Evolutionary conservation across 2,329 filamentous ascomycete genomes (phyloP).

Genomic region (Dactylonectria macrodidyma): DNA sequence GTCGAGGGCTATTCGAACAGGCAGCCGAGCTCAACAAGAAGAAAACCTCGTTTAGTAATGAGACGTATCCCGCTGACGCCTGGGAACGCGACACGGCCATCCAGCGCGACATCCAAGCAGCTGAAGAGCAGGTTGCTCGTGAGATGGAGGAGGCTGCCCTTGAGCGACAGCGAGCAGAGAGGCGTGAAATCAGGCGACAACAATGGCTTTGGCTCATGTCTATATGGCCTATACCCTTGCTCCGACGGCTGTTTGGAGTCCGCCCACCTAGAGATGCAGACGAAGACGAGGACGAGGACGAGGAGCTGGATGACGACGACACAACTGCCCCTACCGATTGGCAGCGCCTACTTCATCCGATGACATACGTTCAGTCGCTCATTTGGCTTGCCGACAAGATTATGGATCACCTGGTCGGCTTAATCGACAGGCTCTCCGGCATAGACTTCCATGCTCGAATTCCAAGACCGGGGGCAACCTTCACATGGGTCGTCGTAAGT

Average conservation of each 20-base stretch:
- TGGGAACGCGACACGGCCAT: slow-evolving; percentile 37
- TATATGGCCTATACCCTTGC: slow-evolving; percentile 34
- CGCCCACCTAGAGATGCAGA: neutral
- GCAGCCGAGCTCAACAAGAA: slow-evolving; percentile 4
- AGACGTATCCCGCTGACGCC: slow-evolving; percentile 25
- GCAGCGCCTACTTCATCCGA: slow-evolving; percentile 50
- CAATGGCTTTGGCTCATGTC: slow-evolving; percentile 43
- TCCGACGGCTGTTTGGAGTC: slow-evolving; percentile 19
- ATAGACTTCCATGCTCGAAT: slow-evolving; percentile 11
- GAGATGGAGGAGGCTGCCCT: slow-evolving; percentile 25
- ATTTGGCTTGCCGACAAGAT: slow-evolving; percentile 42
- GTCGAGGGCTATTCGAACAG: slow-evolving; percentile 30
- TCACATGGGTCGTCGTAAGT: slow-evolving; percentile 18
- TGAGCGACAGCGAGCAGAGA: slow-evolving; percentile 22
- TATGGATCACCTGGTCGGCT: slow-evolving; percentile 38
- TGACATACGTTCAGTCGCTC: slow-evolving; percentile 49
- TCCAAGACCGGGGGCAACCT: neutral
- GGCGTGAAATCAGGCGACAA: slow-evolving; percentile 33
- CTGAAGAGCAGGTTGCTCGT: slow-evolving; percentile 35
- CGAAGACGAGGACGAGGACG: slow-evolving; percentile 24
- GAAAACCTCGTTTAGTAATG: slow-evolving; percentile 20
- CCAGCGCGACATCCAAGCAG: slow-evolving; percentile 39
- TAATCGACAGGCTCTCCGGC: slow-evolving; percentile 36
- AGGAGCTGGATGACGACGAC: slow-evolving; percentile 23
- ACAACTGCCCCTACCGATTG: slow-evolving; percentile 34